A percentile compares a stretch with the other conserved stretches of the same genome.
These are phyloP conservation scores for Aphanomyces invadans DNA, from an alignment of 352 stramenopile genomes.

Conservation along the genomic window DNA sequence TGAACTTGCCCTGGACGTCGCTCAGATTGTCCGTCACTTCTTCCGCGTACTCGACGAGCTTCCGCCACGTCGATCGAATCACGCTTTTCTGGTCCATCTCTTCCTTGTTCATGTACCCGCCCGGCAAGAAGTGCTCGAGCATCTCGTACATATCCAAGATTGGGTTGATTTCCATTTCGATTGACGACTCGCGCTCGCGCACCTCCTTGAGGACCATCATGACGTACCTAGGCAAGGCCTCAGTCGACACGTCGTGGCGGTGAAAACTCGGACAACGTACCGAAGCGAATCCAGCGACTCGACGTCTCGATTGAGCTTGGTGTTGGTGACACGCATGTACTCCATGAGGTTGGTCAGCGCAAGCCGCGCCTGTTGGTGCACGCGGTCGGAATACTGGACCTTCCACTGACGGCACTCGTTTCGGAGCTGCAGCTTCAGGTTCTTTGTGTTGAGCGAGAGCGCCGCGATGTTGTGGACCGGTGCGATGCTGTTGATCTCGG, in stretches of 20 bases:
- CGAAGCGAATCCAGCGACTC: slow-evolving; percentile 66
- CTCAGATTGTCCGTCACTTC: slow-evolving; percentile 81
- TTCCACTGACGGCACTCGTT: slow-evolving; percentile 85
- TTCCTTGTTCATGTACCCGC: slow-evolving; percentile 78
- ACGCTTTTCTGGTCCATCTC: slow-evolving; percentile 90
- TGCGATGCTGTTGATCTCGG: slow-evolving; percentile 66
- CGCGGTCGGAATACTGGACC: slow-evolving; percentile 73
- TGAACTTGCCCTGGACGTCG: slow-evolving; percentile 81
- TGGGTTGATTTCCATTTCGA: slow-evolving; percentile 85
- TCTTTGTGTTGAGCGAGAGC: slow-evolving; percentile 79
- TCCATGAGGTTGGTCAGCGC: slow-evolving; percentile 62
- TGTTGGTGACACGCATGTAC: slow-evolving; percentile 70
- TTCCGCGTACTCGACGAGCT: slow-evolving; percentile 84
- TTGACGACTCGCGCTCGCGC: slow-evolving; percentile 74
- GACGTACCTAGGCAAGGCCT: slow-evolving; percentile 35
- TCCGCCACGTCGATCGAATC: slow-evolving; percentile 72
- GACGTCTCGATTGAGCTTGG: slow-evolving; percentile 55
- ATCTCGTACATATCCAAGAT: slow-evolving; percentile 88
- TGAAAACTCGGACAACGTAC: too few species aligned
- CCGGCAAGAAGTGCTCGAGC: slow-evolving; percentile 81
- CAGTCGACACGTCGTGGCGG: too few species aligned
- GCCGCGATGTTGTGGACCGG: slow-evolving; percentile 81
- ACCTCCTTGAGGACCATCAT: slow-evolving; percentile 83
- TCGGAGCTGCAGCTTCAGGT: slow-evolving; percentile 77
- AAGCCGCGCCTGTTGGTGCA: slow-evolving; percentile 63